Base-by-base conservation (phyloP, 1,284 basidiomycete species). In the Trametes pubescens region DNA sequence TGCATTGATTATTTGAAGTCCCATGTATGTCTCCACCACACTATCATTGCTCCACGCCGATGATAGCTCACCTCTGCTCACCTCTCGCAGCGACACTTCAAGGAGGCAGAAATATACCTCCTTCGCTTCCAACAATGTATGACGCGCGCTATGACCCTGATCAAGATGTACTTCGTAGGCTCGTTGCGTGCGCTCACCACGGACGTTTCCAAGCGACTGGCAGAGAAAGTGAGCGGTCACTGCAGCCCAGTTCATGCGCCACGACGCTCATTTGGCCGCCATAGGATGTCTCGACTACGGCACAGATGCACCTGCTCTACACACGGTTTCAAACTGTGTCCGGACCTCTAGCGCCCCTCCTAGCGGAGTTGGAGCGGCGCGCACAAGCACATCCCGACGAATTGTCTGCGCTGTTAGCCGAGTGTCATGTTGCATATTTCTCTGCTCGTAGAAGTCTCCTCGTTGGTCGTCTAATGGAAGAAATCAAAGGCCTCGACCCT, bases 91-190 rank as follows among this genome's bases (percentile, higher is more conserved):
- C 86, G 93, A 69, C 90, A 95, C 75, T 98, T 91, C 79, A 86
- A 86, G 70, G 96, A 98, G 79, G 89, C 95, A 11, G 94, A 97
- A 72, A 81, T 98, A 21, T 98, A 97, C 75, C 81, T 97, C 10
- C 83, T 98, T 22, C 89, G 96, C 26, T 98, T 96, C 78, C 95
- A 96, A 72, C 96, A 98, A 78, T 98, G 96, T 76, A 90, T 98
- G 85, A 96, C 94, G 0, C 88, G 96, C 38, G 93, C 94, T 24
- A 97, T 98, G 95, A 97, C 95, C 0, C 83, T 98, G 56, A 94
- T 98, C 79, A 96, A 93, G 75, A 94, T 98, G 86, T 95, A 92
- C 78, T 96, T 97, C 72, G 89, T 96, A 24, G 90, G 91, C 4
- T 90, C 92, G 2, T 81, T 98, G 13, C 84, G 89, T 59, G 86